Evolutionary conservation across 169 alveolate species (phyloP), one percentile per base, ranked within the genome.

Genomic region (Perkinsus olseni): DNA sequence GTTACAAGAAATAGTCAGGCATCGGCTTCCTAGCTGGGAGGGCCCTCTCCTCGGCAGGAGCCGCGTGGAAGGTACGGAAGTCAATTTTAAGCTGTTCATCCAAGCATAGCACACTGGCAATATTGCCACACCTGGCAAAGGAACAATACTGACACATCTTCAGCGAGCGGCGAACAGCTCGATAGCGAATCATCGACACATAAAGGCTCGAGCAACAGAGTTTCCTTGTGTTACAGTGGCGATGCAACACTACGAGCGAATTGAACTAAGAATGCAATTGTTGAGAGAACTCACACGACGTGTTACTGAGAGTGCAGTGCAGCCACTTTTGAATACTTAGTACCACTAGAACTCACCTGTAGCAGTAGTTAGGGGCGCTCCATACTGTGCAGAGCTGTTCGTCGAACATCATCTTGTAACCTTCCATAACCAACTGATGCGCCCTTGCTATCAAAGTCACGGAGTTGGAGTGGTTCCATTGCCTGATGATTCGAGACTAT

Each of bases 391-490:
- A 99, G 48, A 98, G 98, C 92, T 96, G 96, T 48, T 97, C 96
- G 90, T 98, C 99, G 94, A 98, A 99, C 98, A 98, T 96, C 98
- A 99, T 98, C 96, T 98, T 98, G 96, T 98, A 99, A 74, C 99
- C 99, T 96, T 99, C 99, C 99, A 99, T 99, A 74, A 99, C 99
- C 92, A 99, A 97, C 95, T 99, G 99, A 95, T 99, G 99, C 20
- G 99, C 99, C 93, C 99, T 96, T n/a, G 99, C 99, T 93, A 99
- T 99, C 92, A 98, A 95, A 74, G 97, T 98, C 91, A 99, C 97
- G 93, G 98, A 98, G 96, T 99, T 99, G 82, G 97, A 96, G 93
- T 98, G 98, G 96, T 98, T 97, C 96, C 99, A 99, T 92, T 98
- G 82, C 82, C 82, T 94, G 74, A 62, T 6, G 11, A 11, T 3